Evolutionary conservation across 2,329 filamentous ascomycete genomes (phyloP).

Genomic region (Cladosporium oxysporum): DNA sequence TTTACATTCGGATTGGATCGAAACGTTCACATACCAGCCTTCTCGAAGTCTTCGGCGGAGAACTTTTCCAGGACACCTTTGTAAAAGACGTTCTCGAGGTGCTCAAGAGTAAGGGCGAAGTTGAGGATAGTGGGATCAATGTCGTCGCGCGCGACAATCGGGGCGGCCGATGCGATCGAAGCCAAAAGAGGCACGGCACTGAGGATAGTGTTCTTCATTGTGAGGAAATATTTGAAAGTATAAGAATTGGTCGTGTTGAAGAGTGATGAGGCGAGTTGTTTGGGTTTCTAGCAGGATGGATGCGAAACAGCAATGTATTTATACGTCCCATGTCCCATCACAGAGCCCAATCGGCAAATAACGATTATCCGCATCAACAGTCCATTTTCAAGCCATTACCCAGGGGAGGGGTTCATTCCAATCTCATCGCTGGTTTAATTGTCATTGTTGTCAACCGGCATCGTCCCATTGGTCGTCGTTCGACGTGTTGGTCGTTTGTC

Average conservation of each 20-base stretch:
- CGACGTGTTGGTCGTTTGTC: neutral
- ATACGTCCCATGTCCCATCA: neutral
- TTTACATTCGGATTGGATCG: slow-evolving; percentile 12
- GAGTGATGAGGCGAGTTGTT: neutral
- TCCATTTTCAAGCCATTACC: neutral
- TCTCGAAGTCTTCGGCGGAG: slow-evolving; percentile 53
- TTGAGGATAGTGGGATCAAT: slow-evolving; percentile 36
- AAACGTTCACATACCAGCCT: slow-evolving; percentile 45
- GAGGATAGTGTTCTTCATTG: slow-evolving; percentile 26
- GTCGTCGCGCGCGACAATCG: slow-evolving; percentile 19
- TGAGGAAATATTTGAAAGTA: neutral
- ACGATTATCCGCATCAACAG: neutral
- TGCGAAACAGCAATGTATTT: neutral
- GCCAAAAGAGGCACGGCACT: slow-evolving; percentile 20
- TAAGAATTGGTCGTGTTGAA: neutral
- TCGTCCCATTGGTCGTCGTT: neutral
- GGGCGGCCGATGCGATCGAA: slow-evolving; percentile 12
- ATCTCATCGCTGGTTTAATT: neutral
- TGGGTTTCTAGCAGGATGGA: neutral
- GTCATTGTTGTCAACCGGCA: neutral
- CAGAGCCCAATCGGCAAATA: neutral
- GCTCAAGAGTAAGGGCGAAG: slow-evolving; percentile 47
- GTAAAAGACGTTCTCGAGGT: slow-evolving; percentile 63
- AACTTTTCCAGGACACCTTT: slow-evolving; percentile 59
- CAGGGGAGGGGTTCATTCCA: neutral